phyloP scores from a whole-genome alignment of 78 protist genomes.

The Mantamonas sphyraenae region DNA sequence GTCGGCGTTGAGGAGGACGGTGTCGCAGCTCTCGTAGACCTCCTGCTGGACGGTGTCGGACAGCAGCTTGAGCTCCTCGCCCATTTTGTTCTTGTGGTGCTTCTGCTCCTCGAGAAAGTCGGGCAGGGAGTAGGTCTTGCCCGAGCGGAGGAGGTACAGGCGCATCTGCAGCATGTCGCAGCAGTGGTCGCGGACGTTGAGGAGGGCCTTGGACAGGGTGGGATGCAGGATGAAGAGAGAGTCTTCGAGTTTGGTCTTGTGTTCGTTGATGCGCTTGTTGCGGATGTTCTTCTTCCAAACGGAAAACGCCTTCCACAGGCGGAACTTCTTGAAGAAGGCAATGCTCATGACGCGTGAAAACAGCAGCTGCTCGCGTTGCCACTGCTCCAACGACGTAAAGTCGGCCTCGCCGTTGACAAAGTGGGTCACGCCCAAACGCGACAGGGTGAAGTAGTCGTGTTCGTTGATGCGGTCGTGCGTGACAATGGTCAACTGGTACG shows the following conservation, averaged over 20 bases:
- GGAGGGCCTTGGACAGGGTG: slow-evolving; percentile 1
- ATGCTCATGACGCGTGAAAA: slow-evolving; percentile 21
- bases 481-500: slow-evolving; percentile 30
- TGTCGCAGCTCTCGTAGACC: not conserved
- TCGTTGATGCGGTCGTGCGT: not conserved
- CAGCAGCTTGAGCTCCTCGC: not conserved
- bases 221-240: not conserved
- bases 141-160: not conserved
- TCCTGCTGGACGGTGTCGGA: not conserved
- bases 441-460: slow-evolving; percentile 42
- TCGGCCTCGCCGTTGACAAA: slow-evolving; percentile 21
- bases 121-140: not conserved
- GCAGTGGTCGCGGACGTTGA: slow-evolving; percentile 19
- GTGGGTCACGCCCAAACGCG: slow-evolving; percentile 55
- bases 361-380: slow-evolving; percentile 29
- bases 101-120: slow-evolving; percentile 2
- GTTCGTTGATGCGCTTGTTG: too few species aligned
- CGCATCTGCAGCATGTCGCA: not conserved
- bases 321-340: slow-evolving; percentile 37
- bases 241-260: not conserved
- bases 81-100: not conserved
- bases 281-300: slow-evolving; percentile 1
- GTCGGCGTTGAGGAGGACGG: not conserved
- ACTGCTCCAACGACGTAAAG: slow-evolving; percentile 38
- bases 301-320: slow-evolving; percentile 22